phyloP scores from a whole-genome alignment of 148 eudicot genomes.

The Diospyros lotus region DNA sequence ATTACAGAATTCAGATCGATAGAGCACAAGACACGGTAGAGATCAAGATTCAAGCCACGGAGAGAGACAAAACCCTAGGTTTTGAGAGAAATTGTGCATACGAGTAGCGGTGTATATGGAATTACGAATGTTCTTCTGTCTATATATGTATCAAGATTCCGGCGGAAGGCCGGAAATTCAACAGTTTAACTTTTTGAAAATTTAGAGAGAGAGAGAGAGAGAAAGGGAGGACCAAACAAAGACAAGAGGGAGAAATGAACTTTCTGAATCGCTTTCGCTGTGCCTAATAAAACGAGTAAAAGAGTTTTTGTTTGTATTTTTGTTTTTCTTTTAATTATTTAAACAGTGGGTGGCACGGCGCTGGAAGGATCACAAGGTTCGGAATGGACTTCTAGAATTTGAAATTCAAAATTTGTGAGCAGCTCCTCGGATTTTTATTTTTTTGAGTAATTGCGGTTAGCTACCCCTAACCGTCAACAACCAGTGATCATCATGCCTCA shows the following conservation, averaged over 20 bases:
- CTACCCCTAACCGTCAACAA: too few species aligned
- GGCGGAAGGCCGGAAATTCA: constrained; percentile 20
- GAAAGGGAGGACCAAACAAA: not conserved
- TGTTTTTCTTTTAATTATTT: not conserved
- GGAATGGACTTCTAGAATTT: not conserved
- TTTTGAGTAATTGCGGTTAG: too few species aligned
- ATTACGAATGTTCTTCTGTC: not conserved
- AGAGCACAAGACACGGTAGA: constrained; percentile 9
- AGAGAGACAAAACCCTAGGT: constrained; percentile 8
- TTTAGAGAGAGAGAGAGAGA: not conserved
- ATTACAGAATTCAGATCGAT: not conserved
- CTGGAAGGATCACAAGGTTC: not conserved
- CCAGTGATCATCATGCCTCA: too few species aligned
- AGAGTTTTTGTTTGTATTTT: not conserved
- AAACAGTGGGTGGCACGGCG: not conserved
- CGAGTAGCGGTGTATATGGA: not conserved
- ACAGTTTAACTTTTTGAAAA: constrained; percentile 11
- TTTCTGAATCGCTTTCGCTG: not conserved
- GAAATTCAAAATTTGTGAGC: not conserved
- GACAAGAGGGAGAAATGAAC: not conserved
- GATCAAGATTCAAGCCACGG: not conserved
- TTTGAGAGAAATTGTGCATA: not conserved
- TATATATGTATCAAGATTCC: not conserved
- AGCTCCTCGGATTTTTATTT: not conserved
- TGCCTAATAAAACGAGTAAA: not conserved